phyloP scores from a whole-genome alignment of 768 basidiomycete genomes.

The Phylloporus rhodoxanthus region DNA sequence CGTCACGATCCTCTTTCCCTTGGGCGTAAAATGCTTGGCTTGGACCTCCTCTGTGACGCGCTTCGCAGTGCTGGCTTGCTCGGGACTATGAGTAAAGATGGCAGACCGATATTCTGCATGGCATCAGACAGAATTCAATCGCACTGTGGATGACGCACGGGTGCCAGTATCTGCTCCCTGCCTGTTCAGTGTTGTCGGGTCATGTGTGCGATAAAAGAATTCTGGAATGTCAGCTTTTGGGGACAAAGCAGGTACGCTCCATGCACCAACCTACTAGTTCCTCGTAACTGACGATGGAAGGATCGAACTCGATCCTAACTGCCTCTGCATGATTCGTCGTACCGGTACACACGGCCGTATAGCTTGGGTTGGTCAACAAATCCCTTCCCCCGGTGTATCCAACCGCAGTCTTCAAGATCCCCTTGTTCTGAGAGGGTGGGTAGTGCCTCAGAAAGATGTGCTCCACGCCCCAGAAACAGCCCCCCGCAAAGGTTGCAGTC shows the following conservation, averaged over 20 bases:
- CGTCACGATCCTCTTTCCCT: constrained; percentile 71
- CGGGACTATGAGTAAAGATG: constrained; percentile 74
- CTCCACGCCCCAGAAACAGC: constrained; percentile 86
- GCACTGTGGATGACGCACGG: constrained; percentile 45
- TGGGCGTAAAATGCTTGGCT: constrained; percentile 72
- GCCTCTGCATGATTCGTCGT: constrained; percentile 87
- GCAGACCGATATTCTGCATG: constrained; percentile 83
- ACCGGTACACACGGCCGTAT: constrained; percentile 73
- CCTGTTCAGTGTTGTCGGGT: constrained; percentile 76
- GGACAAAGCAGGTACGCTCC: background rate
- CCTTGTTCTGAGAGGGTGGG: constrained; percentile 64
- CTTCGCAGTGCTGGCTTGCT: constrained; percentile 67
- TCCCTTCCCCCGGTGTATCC: constrained; percentile 75
- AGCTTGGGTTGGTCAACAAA: constrained; percentile 52
- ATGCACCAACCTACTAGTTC: constrained; percentile 76
- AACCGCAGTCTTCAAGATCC: constrained; percentile 67
- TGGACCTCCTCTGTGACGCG: constrained; percentile 80
- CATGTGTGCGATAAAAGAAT: constrained; percentile 93
- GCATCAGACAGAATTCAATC: background rate
- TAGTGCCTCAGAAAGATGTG: constrained; percentile 80
- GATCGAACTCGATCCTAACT: constrained; percentile 81
- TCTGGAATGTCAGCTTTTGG: constrained; percentile 38
- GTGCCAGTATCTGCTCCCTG: constrained; percentile 77
- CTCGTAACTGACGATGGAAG: constrained; percentile 65
- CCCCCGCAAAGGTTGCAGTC: constrained; percentile 44